Evolutionary conservation across 2,329 filamentous ascomycete species (phyloP).

Genomic region (Amylocarpus encephaloides): DNA sequence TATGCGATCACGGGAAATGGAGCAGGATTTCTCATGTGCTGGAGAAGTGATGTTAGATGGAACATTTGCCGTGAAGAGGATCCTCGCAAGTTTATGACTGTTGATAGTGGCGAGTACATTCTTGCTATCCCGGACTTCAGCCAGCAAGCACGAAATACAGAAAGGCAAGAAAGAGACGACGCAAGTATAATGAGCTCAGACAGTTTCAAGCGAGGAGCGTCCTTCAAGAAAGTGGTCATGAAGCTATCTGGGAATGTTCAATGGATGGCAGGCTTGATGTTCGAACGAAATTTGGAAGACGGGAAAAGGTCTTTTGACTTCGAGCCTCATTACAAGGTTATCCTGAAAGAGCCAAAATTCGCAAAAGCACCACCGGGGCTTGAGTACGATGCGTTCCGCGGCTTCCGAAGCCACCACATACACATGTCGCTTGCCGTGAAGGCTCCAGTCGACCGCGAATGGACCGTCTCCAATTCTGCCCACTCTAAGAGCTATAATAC

Average conservation of each 20-base stretch:
- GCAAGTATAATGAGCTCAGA: constrained; percentile 50
- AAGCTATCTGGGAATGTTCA: constrained; percentile 95
- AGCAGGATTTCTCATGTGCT: constrained; percentile 96
- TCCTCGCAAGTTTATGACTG: constrained; percentile 88
- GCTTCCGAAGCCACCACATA: constrained; percentile 95
- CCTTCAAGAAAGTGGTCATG: constrained; percentile 98
- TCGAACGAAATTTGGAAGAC: constrained; percentile 70
- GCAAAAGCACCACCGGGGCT: constrained; percentile 52
- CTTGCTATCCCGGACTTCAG: constrained; percentile 92
- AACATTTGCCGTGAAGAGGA: constrained; percentile 79
- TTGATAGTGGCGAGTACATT: constrained; percentile 92
- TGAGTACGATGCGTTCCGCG: constrained; percentile 85
- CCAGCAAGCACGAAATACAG: constrained; percentile 62
- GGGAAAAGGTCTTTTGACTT: constrained; percentile 79
- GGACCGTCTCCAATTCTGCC: constrained; percentile 68
- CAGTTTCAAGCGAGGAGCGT: constrained; percentile 64
- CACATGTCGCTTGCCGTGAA: constrained; percentile 89
- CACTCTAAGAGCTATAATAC: constrained; percentile 92
- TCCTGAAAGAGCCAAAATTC: constrained; percentile 73
- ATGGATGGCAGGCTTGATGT: constrained; percentile 86
- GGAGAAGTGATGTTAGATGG: constrained; percentile 89
- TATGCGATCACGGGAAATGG: constrained; percentile 90
- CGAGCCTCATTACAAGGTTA: constrained; percentile 84
- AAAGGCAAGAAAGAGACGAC: constrained; percentile 44
- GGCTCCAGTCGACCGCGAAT: constrained; percentile 80